Base-by-base conservation (phyloP, 1,284 basidiomycete genomes). In the Tilletia setariae region DNA sequence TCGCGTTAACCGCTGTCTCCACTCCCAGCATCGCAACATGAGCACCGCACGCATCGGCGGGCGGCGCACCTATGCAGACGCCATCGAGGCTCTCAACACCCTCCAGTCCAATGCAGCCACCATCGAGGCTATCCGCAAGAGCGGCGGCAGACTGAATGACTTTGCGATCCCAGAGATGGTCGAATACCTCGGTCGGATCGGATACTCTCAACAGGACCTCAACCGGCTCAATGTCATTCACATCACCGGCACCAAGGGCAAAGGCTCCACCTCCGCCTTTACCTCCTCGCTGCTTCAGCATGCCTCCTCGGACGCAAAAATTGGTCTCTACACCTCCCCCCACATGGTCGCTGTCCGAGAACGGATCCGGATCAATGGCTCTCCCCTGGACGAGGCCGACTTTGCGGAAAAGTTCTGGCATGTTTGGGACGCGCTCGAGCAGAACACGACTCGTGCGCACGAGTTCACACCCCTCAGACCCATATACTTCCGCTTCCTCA, bases 181-280 rank as follows among this genome's bases (percentile, higher is more conserved):
- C 64, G 93, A 96, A 79, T 98, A 96, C 82, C 86, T 98, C 47
- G 85, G 86, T 46, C 86, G 93, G 71, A 92, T 96, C 80, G 94
- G 93, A 23, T 94, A 98, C 84, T 85, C 40, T 51, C 88, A 91
- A 30, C 84, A 87, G 66, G 90, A 94, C 75, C 86, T 99, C 65
- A 94, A 98, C 83, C 84, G 85, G 62, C 86, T 98, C 72, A 96
- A 98, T 83, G 93, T 94, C 67, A 88, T 98, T 42, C 96, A 99
- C 85, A 90, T 99, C 78, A 95, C 96, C 15, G 96, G 96, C 1
- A 99, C 96, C 3, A 99, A 99, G 84, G 96, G 96, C 59, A 99
- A 99, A 83, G 96, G 96, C 2, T 98, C 94, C 2, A 96, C 96
- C 0, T 93, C 91, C 68, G 95, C 96, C 1, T 98, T 98, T 77